These are phyloP conservation scores for Myxozyma melibiosi DNA, from an alignment of 805 yeast species.

Conservation along the genomic window DNA sequence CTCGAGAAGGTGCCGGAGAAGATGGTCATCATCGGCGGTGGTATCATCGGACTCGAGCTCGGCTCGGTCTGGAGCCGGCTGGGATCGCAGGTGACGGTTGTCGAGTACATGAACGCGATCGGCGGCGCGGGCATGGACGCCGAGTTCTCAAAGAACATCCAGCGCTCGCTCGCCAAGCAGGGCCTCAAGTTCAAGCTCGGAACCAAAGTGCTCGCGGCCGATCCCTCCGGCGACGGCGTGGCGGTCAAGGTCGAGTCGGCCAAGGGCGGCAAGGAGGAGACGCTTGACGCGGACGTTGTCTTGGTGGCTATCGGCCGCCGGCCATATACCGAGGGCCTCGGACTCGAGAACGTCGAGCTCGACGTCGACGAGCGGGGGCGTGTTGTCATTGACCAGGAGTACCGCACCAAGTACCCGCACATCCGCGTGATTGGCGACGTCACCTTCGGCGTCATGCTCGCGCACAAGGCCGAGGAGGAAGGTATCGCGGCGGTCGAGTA, in stretches of 20 bases:
- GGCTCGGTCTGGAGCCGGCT: slow-evolving; percentile 96
- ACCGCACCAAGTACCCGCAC: slow-evolving; percentile 87
- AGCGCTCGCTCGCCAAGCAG: slow-evolving; percentile 89
- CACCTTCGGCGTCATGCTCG: slow-evolving; percentile 98
- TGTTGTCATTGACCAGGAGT: slow-evolving; percentile 90
- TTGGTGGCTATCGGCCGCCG: slow-evolving; percentile 99
- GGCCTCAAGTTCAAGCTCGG: slow-evolving; percentile 91
- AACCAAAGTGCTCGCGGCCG: slow-evolving; percentile 87
- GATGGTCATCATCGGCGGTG: slow-evolving; percentile 95
- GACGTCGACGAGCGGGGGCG: slow-evolving; percentile 93
- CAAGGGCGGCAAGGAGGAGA: slow-evolving; percentile 78
- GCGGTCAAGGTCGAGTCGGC: slow-evolving; percentile 85
- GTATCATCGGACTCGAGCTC: slow-evolving; percentile 99
- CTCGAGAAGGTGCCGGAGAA: slow-evolving; percentile 90
- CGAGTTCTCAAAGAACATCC: slow-evolving; percentile 88
- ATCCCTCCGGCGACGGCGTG: slow-evolving; percentile 85
- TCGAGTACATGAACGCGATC: slow-evolving; percentile 86
- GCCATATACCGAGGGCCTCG: slow-evolving; percentile 89
- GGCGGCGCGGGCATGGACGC: slow-evolving; percentile 99
- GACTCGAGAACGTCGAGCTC: slow-evolving; percentile 84
- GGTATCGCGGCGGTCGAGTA: slow-evolving; percentile 98
- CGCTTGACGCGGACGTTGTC: slow-evolving; percentile 85
- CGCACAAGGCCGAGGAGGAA: slow-evolving; percentile 99
- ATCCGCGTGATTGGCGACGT: slow-evolving; percentile 98
- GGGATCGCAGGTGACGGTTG: slow-evolving; percentile 92